Base-by-base conservation (phyloP, 768 basidiomycete genomes). In the Leccinellum luteum region DNA sequence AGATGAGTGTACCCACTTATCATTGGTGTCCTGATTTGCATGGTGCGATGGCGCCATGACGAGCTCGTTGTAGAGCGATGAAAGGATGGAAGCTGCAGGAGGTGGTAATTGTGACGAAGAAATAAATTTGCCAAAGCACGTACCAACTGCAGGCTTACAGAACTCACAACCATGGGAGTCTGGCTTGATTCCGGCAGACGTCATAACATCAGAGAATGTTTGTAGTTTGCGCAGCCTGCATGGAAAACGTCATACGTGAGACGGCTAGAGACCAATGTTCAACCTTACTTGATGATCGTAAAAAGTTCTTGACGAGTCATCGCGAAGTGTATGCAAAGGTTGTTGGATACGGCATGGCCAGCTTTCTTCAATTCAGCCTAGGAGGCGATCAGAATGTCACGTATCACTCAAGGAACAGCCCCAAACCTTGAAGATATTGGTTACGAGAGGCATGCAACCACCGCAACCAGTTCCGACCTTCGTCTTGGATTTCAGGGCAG, bases 381-480 rank as follows among this genome's bases (percentile, higher is more conserved):
- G 35, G 15, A 73, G 72, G 27, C 4, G 69, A 43, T 5, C 10
- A 9, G 6, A 9, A 7, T 8, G 17, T 17, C 35, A 17, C 17
- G 17, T 35, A 6, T 17, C 35, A 35, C 3, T 6, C 35, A 35
- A 17, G 35, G 17, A 35, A 35, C 17, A 35, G 8, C 17, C 35
- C 17, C 35, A 35, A 35, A 70, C 74, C 62, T 77, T 76, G 69
- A 77, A 74, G 27, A 75, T 72, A 57, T 63, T 75, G 25, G 76
- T 78, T 21, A 68, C 63, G 43, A 89, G 73, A 4, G 88, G 88
- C 55, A 87, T 72, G 64, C 87, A 90, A 47, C 88, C 89, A 44
- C 88, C 87, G 60, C 88, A 90, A 2, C 88, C 88, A 1, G 84
- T 83, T 4, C 86, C 86, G 6, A 78, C 82, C 68, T 90, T 91